Evolutionary conservation across 192 early-diverging fungal species (phyloP), one percentile per base, ranked within the genome.

Genomic region (Chytriomyces confervae): DNA sequence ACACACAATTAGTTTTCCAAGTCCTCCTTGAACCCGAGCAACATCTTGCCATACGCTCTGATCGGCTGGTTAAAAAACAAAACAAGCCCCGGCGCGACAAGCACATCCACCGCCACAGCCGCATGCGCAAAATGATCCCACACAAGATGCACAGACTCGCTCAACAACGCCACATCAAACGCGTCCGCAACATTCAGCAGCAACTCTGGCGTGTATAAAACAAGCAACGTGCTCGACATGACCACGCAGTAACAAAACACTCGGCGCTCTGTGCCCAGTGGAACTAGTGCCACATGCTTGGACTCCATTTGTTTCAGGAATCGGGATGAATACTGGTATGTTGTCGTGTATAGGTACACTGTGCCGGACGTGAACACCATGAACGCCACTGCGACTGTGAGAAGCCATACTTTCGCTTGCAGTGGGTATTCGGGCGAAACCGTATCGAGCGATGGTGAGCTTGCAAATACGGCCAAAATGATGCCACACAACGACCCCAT

Each of bases 201-300:
- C 62, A 64, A 1, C 5, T 64, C 20, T 1, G 62, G 62, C 10
- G 20, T 29, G 29, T 64, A 64, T 11, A 29, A 64, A 11, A 64
- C 16, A 0, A 64, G 20, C 20, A 64, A 29, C 11, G 20, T 23
- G 11, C n/a, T 27, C 11, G 10, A 23, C 62, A 64, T 64, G 10
- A 29, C 16, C n/a, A 64, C 27, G 27, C 62, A 64, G 62, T 64
- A 24, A n/a, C 27, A 27, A 64, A 64, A 64, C 16, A 64, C 11
- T 0, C 29, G 62, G 10, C 62, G 29, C 29, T 23, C 10, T 11
- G 27, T 27, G 1, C 20, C 18, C 1, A 27, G 20, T 1, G 62
- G 27, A 27, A 27, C 20, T 1, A 27, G 18, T 64, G 18, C 20
- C 16, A 60, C 13, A 1, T 18, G 53, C 13, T 20, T 60, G 20